phyloP scores from a whole-genome alignment of 495 filamentous ascomycete species.

The Lepraria neglecta region DNA sequence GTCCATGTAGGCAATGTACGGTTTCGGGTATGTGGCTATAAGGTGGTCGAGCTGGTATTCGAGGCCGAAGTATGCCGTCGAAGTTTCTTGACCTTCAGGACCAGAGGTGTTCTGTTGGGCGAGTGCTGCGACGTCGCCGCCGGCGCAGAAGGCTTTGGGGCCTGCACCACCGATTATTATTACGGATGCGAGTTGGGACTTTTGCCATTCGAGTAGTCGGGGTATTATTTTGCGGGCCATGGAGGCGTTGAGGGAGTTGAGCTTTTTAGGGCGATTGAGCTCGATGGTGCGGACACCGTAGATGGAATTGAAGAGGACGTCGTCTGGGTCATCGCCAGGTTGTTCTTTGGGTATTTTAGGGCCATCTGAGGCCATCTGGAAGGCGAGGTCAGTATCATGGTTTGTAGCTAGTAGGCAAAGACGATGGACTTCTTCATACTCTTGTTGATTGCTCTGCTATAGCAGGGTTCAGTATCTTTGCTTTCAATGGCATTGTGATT shows the following conservation, averaged over 20 bases:
- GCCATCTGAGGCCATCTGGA: slow-evolving; percentile 52
- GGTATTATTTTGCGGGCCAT: slow-evolving; percentile 92
- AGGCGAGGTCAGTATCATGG: slow-evolving; percentile 7
- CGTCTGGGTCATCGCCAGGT: slow-evolving; percentile 68
- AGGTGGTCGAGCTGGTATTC: slow-evolving; percentile 94
- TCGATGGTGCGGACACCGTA: slow-evolving; percentile 89
- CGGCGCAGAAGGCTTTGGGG: slow-evolving; percentile 79
- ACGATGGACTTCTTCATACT: slow-evolving; percentile 30
- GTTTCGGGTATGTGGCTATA: slow-evolving; percentile 91
- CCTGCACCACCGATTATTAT: slow-evolving; percentile 88
- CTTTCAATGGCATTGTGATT: slow-evolving; percentile 75
- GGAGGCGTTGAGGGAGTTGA: slow-evolving; percentile 84
- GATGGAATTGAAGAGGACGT: slow-evolving; percentile 82
- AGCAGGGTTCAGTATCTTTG: slow-evolving; percentile 64
- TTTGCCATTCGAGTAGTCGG: slow-evolving; percentile 79
- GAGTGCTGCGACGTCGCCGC: slow-evolving; percentile 79
- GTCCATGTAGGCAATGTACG: slow-evolving; percentile 93
- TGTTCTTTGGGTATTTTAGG: slow-evolving; percentile 46
- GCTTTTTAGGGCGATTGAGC: slow-evolving; percentile 85
- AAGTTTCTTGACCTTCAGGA: slow-evolving; percentile 52
- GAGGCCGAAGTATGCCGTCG: slow-evolving; percentile 76
- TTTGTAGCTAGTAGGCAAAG: slow-evolving; percentile 9
- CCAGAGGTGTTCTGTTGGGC: slow-evolving; percentile 65
- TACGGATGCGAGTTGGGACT: slow-evolving; percentile 87
- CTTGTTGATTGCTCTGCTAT: slow-evolving; percentile 45